Evolutionary conservation across 176 grass and related monocot species (phyloP), one percentile per base, ranked within the genome.

Genomic region (Oryza glaberrima): DNA sequence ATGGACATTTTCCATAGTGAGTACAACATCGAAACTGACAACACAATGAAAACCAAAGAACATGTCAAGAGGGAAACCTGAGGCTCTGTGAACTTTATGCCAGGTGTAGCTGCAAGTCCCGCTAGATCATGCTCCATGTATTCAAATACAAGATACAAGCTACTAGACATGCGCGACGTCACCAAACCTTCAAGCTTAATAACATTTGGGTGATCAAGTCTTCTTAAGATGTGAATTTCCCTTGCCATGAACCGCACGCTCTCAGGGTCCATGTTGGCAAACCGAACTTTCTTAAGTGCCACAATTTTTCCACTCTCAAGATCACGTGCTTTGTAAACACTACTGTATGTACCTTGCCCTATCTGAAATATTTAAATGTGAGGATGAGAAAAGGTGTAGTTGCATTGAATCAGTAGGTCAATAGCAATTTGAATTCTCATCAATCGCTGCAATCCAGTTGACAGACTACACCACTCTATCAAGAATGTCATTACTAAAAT

Each of bases 51-150:
- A 2, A 82, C 20, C 16, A 84, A 67, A 81, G 66, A 48, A 23
- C 6, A 38, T 61, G 77, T 72, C 43, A 70, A 75, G 79, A 82
- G 77, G 69, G 76, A 78, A 77, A 99, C 97, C 94, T 99, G 97
- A 48, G 97, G 82, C 52, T 99, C 94, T 60, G 94, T 91, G 71
- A 99, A 99, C 69, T 96, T 99, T 77, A 91, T 83, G 64, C 97
- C 88, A 56, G 97, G 94, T 77, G 97, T 96, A 54, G 91, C 92
- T 64, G 94, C 93, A 54, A 99, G 91, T 81, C 97, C 97, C 0
- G 86, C 91, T 81, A 99, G 83, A 78, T 99, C 97, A 61, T 99
- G 97, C 49, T 99, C 97, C 97, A 99, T 99, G 86, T 99, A 99
- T 85, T 99, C 97, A 66, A 99, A 94, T 75, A 99, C 97, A 56